A percentile compares a stretch with the other conserved stretches of the same genome.
phyloP scores from a whole-genome alignment of 257 asterid genomes.

The Ballota nigra region DNA sequence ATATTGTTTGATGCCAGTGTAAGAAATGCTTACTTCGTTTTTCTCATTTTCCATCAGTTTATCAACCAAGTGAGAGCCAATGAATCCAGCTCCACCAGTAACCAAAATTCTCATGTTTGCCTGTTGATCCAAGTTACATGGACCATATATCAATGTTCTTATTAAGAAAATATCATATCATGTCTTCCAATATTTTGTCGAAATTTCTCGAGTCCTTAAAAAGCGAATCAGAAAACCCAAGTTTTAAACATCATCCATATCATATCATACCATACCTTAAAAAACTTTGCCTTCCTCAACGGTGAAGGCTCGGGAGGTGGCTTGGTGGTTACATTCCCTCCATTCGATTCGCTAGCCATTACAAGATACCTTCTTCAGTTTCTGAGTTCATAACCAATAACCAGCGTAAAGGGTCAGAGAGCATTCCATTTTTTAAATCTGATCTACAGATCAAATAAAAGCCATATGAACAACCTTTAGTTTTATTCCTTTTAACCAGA shows the following conservation, averaged over 20 bases:
- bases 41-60: conserved; percentile 92
- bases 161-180: background rate
- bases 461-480: too few species aligned
- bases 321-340: conserved; percentile 53
- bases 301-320: conserved; percentile 99
- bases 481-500: too few species aligned
- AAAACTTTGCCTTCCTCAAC: conserved; percentile 81
- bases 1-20: background rate
- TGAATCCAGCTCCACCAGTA: conserved; percentile 99
- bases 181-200: background rate
- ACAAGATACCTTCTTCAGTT: conserved; percentile 21
- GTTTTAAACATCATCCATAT: background rate
- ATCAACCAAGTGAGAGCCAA: conserved; percentile 98
- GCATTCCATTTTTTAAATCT: background rate
- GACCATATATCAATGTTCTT: background rate
- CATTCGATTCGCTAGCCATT: conserved; percentile 80
- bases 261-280: conserved; percentile 51
- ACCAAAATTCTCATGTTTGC: conserved; percentile 96
- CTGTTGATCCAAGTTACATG: conserved; percentile 35
- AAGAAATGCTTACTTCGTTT: conserved; percentile 62
- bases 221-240: background rate
- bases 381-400: conserved; percentile 17
- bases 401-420: conserved; percentile 1
- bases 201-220: background rate
- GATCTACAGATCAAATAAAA: background rate